These are phyloP conservation scores for Obba rivulosa DNA, from an alignment of 768 basidiomycete genomes.

Conservation along the genomic window DNA sequence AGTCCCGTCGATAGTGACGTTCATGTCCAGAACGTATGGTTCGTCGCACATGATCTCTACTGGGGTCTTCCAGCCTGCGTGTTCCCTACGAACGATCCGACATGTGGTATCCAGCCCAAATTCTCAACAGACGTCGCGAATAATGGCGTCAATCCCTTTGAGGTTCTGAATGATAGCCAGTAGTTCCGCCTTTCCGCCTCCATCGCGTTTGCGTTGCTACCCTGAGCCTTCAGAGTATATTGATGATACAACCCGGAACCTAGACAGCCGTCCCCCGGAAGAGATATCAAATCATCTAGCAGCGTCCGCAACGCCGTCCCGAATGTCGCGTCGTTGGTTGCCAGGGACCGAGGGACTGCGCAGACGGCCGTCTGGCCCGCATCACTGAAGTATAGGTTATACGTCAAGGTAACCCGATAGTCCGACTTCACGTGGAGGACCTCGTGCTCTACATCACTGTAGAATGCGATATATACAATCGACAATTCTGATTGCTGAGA, in stretches of 20 bases:
- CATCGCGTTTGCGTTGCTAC: no score
- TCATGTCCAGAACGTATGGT: no score
- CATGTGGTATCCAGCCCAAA: no score
- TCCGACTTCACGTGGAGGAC: conserved; percentile 36
- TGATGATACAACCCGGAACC: conserved; percentile 34
- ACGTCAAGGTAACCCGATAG: conserved; percentile 39
- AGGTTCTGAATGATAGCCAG: neutral
- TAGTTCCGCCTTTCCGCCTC: no score
- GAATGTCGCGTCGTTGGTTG: conserved; percentile 6
- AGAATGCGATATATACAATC: conserved; percentile 37
- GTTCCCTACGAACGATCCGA: no score
- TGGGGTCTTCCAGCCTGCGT: no score
- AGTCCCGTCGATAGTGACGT: neutral
- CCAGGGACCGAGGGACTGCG: neutral
- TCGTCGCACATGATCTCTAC: no score
- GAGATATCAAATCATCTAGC: conserved; percentile 24
- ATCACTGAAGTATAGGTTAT: conserved; percentile 28
- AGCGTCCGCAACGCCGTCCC: conserved; percentile 17
- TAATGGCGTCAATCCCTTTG: no score
- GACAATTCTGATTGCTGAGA: conserved; percentile 1
- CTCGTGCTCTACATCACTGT: conserved; percentile 41
- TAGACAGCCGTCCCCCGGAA: conserved; percentile 29
- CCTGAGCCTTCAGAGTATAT: conserved; percentile 8
- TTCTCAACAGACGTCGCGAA: no score
- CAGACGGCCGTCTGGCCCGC: neutral